Evolutionary conservation across 2,329 filamentous ascomycete species (phyloP), one percentile per base, ranked within the genome.

Genomic region (Fusarium sp.): DNA sequence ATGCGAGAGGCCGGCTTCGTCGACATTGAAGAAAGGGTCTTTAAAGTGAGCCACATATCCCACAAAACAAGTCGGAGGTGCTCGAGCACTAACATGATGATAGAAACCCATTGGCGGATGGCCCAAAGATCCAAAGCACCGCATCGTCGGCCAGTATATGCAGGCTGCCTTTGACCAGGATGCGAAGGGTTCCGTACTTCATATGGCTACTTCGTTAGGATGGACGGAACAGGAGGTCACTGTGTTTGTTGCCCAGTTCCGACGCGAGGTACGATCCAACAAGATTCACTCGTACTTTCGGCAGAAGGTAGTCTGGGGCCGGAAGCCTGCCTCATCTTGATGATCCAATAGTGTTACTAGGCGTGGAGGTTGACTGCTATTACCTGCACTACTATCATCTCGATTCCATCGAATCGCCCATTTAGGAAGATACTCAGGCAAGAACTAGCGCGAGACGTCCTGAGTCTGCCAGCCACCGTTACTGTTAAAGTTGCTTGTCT

Each of bases 221-320:
- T 59, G 53, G 56, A 25, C 46, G 0, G 40, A 45, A 7, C 25
- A 45, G 3, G 29, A 58, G 12, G 40, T 53, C 2, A 46, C 46
- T 3, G 26, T 53, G 0, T 59, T 43, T 12, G 24, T 40, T 2
- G 43, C 55, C 1, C 48, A 60, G 2, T 48, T 60, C 4, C 25
- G 15, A 0, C 25, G 29, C 3, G 48, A 60, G 29, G 36, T 54
- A 6, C 29, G 55, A 9, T 54, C 57, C 3, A 3, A 40, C 2
- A 44, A 60, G n/a, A 48, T 48, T 5, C 57, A 60, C 6, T 41
- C 57, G 0, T 60, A 32, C 22, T 60, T 60, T 1, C 19, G 29
- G 9, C 54, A 60, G 6, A 60, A 26, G 32, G 42, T 19, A 10
- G 42, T 60, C 2, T 60, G 55, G 42, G 48, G 48, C 4, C 42